Conservation (phyloP, 306 rosid genomes). For the Castanospermum australe region DNA sequence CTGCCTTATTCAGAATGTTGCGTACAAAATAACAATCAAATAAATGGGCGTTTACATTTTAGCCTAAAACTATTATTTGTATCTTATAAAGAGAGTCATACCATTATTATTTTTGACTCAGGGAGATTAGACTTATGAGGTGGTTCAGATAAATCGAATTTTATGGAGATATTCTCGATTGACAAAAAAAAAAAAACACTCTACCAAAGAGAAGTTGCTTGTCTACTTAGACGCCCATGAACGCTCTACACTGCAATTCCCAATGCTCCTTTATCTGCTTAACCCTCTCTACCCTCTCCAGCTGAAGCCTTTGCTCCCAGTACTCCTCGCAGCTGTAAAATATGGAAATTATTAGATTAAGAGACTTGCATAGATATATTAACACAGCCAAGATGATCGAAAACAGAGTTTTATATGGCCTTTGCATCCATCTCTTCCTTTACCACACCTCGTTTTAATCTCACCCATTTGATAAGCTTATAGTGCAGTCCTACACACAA, state of each 20-base stretch:
- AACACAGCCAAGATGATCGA: not conserved
- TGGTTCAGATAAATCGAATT: too few species aligned
- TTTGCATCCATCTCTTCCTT: constrained; percentile 12
- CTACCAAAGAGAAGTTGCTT: not conserved
- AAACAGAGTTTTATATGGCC: not conserved
- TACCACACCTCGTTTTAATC: not conserved
- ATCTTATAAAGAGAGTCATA: too few species aligned
- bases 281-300: constrained; percentile 76
- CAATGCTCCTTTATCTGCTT: constrained; percentile 80
- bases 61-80: not conserved
- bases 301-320: constrained; percentile 70
- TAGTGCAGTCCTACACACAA: too few species aligned
- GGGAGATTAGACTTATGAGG: too few species aligned
- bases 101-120: too few species aligned
- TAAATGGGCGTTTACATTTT: not conserved
- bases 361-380: not conserved
- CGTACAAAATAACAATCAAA: not conserved
- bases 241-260: constrained; percentile 62
- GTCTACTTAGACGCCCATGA: constrained; percentile 47
- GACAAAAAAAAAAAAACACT: too few species aligned
- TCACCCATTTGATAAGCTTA: not conserved
- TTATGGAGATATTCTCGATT: too few species aligned
- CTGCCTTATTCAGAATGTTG: not conserved
- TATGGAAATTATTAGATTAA: not conserved
- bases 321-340: constrained; percentile 63